A percentile compares a stretch with the other conserved stretches of the same genome.
These are phyloP conservation scores for Picochlorum sp. DNA, from an alignment of 139 green algal species.

Conservation along the genomic window DNA sequence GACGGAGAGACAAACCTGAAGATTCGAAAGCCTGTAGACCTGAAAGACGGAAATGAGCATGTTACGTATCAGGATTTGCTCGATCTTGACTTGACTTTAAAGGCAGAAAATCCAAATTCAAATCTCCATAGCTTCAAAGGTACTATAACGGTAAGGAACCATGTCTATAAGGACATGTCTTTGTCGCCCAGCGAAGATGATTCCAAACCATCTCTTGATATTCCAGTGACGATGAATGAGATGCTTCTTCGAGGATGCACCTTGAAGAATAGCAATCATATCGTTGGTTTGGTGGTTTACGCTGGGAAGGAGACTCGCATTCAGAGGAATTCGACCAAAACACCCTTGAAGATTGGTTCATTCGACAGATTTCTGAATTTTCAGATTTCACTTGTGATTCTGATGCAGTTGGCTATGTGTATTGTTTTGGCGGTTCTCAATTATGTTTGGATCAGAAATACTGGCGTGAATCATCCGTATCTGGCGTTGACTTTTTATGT, in stretches of 20 bases:
- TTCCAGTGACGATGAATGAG: conserved; percentile 47
- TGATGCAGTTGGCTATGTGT: conserved; percentile 45
- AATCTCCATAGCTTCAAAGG: conserved; percentile 72
- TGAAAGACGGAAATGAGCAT: conserved; percentile 22
- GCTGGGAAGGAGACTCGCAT: conserved; percentile 83
- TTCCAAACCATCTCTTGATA: conserved; percentile 1
- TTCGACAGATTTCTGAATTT: conserved; percentile 58
- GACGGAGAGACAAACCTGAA: conserved; percentile 95
- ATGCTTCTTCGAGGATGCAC: conserved; percentile 80
- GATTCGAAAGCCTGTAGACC: conserved; percentile 52
- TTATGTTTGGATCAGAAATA: conserved; percentile 35
- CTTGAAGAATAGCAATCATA: conserved; percentile 66
- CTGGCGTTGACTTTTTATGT: conserved; percentile 29
- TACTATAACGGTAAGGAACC: conserved; percentile 1
- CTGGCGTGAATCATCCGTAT: conserved; percentile 31
- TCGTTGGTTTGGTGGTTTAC: conserved; percentile 83
- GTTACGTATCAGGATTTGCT: neutral
- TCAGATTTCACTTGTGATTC: conserved; percentile 51
- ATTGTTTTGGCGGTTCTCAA: conserved; percentile 36
- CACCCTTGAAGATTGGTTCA: conserved; percentile 59
- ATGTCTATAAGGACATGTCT: neutral
- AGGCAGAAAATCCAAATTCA: conserved; percentile 63
- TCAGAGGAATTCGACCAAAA: conserved; percentile 68
- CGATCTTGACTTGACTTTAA: conserved; percentile 30
- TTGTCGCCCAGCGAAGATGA: neutral